Evolutionary conservation across 2,329 filamentous ascomycete genomes (phyloP).

Genomic region (Fusarium burgessii): DNA sequence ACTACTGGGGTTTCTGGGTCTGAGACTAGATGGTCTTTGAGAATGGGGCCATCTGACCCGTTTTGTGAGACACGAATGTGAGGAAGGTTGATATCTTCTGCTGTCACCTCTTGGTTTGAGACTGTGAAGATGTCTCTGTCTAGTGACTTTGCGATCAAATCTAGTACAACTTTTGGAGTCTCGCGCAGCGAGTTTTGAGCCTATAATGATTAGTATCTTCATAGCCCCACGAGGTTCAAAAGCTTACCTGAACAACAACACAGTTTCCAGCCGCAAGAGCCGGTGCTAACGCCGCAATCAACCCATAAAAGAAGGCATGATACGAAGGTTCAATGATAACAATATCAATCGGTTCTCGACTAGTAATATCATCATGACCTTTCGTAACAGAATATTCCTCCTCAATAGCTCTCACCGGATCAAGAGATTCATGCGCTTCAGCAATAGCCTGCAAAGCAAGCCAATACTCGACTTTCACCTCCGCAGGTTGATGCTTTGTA

Average conservation of each 20-base stretch:
- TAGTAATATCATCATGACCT: constrained; percentile 20
- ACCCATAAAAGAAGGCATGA: constrained; percentile 37
- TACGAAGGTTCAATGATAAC: constrained; percentile 34
- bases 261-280: constrained; percentile 36
- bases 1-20: constrained; percentile 11
- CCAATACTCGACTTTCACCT: constrained; percentile 41
- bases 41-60: not conserved
- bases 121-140: constrained; percentile 22
- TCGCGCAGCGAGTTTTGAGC: constrained; percentile 11
- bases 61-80: constrained; percentile 24
- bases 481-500: constrained; percentile 24
- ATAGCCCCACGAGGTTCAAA: accelerated
- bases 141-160: constrained; percentile 12
- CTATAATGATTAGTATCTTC: not conserved
- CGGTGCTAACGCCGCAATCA: constrained; percentile 29
- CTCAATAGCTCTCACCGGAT: constrained; percentile 22
- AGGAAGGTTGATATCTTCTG: constrained; percentile 5
- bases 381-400: constrained; percentile 31
- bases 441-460: constrained; percentile 36
- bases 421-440: constrained; percentile 24
- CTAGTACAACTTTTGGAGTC: constrained; percentile 10
- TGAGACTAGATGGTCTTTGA: constrained; percentile 13
- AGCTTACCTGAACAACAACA: constrained; percentile 27
- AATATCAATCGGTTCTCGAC: constrained; percentile 29
- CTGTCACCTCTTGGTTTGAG: not conserved